phyloP scores from a whole-genome alignment of 2,329 filamentous ascomycete genomes.

The Diatrype stigma region DNA sequence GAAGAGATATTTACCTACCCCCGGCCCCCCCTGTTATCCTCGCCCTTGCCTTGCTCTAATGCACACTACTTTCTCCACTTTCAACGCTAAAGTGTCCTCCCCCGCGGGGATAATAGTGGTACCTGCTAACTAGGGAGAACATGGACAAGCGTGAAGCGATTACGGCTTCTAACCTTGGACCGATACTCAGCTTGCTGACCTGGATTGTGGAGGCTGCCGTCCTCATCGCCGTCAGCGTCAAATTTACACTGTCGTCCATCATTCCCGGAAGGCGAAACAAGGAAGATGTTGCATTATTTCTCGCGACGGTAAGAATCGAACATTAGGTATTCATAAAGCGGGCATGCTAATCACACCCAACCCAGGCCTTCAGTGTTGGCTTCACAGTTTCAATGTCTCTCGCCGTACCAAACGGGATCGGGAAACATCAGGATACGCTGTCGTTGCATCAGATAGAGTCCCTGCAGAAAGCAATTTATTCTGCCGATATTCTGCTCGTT shows the following conservation, averaged over 20 bases:
- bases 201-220: slow-evolving; percentile 12
- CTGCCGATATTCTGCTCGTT: slow-evolving; percentile 10
- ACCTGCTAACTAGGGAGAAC: too few species aligned
- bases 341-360: slow-evolving; percentile 3
- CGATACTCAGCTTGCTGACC: slow-evolving; percentile 11
- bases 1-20: too few species aligned
- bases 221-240: slow-evolving; percentile 11
- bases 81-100: neutral
- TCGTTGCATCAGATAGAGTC: slow-evolving; percentile 8
- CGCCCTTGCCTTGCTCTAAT: too few species aligned
- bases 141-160: slow-evolving; percentile 13
- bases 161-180: slow-evolving; percentile 10
- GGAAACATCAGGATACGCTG: slow-evolving; percentile 8
- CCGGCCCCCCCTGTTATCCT: too few species aligned
- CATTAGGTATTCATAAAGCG: neutral
- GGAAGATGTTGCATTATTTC: slow-evolving; percentile 9
- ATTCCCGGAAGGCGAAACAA: slow-evolving; percentile 5
- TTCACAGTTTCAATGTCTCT: slow-evolving; percentile 11
- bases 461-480: slow-evolving; percentile 9
- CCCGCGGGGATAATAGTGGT: neutral
- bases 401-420: slow-evolving; percentile 13
- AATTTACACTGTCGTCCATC: slow-evolving; percentile 10
- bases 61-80: slow-evolving; percentile 2
- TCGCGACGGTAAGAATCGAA: slow-evolving; percentile 8
- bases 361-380: slow-evolving; percentile 10